Base-by-base conservation (phyloP, 306 rosid genomes). In the Cyamopsis tetragonoloba region DNA sequence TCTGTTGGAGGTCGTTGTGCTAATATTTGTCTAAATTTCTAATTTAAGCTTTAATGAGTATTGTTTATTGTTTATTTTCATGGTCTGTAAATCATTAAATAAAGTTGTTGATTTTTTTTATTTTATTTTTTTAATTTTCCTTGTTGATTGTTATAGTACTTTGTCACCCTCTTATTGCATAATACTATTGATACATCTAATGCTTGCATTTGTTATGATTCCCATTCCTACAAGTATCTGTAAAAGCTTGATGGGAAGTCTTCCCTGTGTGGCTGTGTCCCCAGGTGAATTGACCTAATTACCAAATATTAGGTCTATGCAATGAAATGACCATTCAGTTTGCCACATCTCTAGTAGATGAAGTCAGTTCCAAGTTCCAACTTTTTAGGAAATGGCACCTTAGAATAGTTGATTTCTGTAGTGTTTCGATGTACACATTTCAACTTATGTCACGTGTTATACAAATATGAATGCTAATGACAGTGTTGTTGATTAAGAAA, bases 241-340 rank as follows among this genome's bases (percentile, higher is more conserved):
- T 53, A 32, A 44, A 74, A 32, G 64, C 43, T 71, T 37, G 34
- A 44, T 27, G 73, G 51, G 44, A 66, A 67, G 50, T 57, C 27
- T 23, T 9, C 43, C 26, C 38, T 3, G 3, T 26, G 12, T 9
- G 37, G 19, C 38, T 3, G 3, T 26, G 12, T 34, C 65, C 44
- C 43, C 19, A 48, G 22, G 42, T 55, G 56, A 69, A 17, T 23
- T 68, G 34, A 39, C 23, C 27, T 57, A 38, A 27, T 44, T 10
- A 23, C 37, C 42, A 70, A 34, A 43, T 57, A 3, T 53, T 37
- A 39, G 61, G 31, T 34, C 51, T 55, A 39, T 68, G 24, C 59
- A 30, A 24, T 73, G 68, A 58, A 44, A n/a, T 37, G 56, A 26
- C 47, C 30, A 14, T 72, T 62, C 39, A 38, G 37, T 28, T 55